These are phyloP conservation scores for Peronosclerospora sorghi DNA, from an alignment of 352 stramenopile species.

Conservation along the genomic window DNA sequence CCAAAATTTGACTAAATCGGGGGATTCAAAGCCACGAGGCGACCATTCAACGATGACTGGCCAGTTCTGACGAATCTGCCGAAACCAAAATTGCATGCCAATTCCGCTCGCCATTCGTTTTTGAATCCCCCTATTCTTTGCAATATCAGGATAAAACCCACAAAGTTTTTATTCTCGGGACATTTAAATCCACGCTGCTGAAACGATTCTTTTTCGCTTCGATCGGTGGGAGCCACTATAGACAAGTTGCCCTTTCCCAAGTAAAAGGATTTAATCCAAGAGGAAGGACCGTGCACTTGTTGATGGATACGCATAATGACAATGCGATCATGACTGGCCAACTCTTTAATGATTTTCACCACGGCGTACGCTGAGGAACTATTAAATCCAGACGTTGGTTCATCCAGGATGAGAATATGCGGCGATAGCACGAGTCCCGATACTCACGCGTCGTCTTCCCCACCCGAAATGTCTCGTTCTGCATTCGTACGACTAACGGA, in stretches of 20 bases:
- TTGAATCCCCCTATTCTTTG: too few relatives aligned
- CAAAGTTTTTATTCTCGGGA: constrained; percentile 64
- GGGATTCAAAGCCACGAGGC: too few relatives aligned
- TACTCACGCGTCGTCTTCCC: constrained; percentile 88
- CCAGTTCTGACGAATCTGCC: too few relatives aligned
- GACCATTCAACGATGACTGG: too few relatives aligned
- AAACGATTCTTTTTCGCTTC: constrained; percentile 44
- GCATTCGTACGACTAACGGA: constrained; percentile 17
- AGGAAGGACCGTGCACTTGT: constrained; percentile 86
- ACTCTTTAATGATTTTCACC: constrained; percentile 78
- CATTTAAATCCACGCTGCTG: constrained; percentile 53
- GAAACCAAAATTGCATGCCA: too few relatives aligned
- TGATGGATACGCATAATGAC: constrained; percentile 84
- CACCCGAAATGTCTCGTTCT: constrained; percentile 85
- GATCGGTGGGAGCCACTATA: constrained; percentile 42
- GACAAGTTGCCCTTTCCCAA: constrained; percentile 69
- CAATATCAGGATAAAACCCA: constrained; percentile 73
- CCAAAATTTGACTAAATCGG: too few relatives aligned
- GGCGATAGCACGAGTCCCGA: constrained; percentile 87
- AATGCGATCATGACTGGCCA: constrained; percentile 72
- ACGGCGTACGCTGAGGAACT: constrained; percentile 83
- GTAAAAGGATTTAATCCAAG: constrained; percentile 84
- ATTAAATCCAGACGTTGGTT: too few relatives aligned
- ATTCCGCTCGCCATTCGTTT: too few relatives aligned
- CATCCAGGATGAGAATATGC: constrained; percentile 83